Base-by-base conservation (phyloP, 1,139 yeast species). In the Suhomyces choctaworum region DNA sequence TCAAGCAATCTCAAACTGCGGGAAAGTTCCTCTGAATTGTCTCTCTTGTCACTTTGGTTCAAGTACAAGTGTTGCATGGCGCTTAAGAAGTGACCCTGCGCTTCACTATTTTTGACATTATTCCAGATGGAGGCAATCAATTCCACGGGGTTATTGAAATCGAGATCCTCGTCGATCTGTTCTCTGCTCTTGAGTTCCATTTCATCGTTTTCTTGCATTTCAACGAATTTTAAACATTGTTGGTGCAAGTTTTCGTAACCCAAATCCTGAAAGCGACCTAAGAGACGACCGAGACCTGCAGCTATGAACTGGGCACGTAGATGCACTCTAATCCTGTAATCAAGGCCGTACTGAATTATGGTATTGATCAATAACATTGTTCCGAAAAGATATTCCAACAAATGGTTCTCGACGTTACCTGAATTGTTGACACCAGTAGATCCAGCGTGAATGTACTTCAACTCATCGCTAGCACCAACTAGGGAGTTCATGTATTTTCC, bases 381-480 rank as follows among this genome's bases (percentile, higher is more conserved):
- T 12, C 90, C 78, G 32, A 82, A 68, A 22, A 92, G 80, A 58
- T 90, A 92, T 44, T 90, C 97, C 48, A 81, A 65, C 19, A 92
- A 70, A 36, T 84, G 80, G 45, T 78, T 79, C 52, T 89, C 96
- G 11, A 56, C 43, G 27, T 58, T 59, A 27, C 52, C 51, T 21
- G 50, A 48, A 15, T 48, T 42, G 25, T 50, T 51, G 27, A 46
- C 50, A 8, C 45, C 37, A 1, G 52, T 31, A 27, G 82, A 75
- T 1, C 88, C 87, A 7, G 78, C 71, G 42, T 59, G 60, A 14
- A 70, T 68, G 10, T 77, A 66, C 43, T 80, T 80, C 37, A 81
- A 71, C 47, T 92, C 97, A n/a, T 84, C 95, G 42, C 90, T 82
- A 1, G 97, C 96, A 2, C 97, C 97, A 7, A 92, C 97, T 48